Base-by-base conservation (phyloP, 2,329 filamentous ascomycete genomes). In the Fusarium albosuccineum region DNA sequence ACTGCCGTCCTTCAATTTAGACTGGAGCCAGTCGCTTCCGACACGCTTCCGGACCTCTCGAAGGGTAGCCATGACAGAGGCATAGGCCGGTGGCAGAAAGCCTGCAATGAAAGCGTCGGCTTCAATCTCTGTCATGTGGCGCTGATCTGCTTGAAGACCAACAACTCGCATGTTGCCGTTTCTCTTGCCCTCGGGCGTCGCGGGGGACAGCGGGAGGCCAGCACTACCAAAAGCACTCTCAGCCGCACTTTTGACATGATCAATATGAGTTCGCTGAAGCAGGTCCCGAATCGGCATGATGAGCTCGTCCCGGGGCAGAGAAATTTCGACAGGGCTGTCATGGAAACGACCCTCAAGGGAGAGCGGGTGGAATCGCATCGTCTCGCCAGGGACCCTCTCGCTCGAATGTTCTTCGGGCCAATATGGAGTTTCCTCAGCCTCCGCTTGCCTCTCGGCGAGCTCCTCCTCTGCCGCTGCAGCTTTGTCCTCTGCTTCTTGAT, bases 181-280 rank as follows among this genome's bases (percentile, higher is more conserved):
- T 72, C 80, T 87, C 72, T 80, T 86, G 14, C 83, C 81, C 33
- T 81, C 79, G 0, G 92, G 90, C 3, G 92, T 94, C 1, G 89
- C 86, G 1, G 92, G 89, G 2, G 93, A 97, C 74, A 91, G 85
- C 4, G 94, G 94, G 14, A 98, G 82, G 0, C 89, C 88, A 4
- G 80, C 79, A 0, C 95, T 95, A 42, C 94, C 95, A 75, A 97
- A 95, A 1, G 88, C 84, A 42, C 84, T 86, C 68, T 92, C 88
- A 1, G 94, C 92, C 2, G 91, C 86, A 58, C 91, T 86, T 34
- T 85, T 84, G 33, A 98, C 82, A 75, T 99, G 96, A 58, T 89
- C 91, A 42, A 89, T 87, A 59, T 93, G 87, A 55, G 89, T 87
- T 57, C 90, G 83, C 13, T 84, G 83, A 3, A 98, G 83, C 3